A percentile compares a stretch with the other conserved stretches of the same genome.
Evolutionary conservation across 2,329 filamentous ascomycete genomes (phyloP).

Genomic region (Scopulariopsis brevicaulis): DNA sequence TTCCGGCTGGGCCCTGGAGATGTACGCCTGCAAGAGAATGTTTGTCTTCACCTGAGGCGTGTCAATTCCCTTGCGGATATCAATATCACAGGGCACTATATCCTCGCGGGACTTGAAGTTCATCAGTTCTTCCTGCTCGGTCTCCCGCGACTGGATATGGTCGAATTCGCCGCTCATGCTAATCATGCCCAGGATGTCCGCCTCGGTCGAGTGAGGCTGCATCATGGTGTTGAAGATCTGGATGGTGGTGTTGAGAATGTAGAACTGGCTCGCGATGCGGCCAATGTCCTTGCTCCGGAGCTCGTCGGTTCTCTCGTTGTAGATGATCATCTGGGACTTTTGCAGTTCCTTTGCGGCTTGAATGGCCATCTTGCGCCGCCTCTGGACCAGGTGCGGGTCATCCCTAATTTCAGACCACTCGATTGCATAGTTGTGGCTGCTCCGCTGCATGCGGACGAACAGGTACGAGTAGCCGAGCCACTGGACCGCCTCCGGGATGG

Average conservation of each 20-base stretch:
- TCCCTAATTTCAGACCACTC: constrained; percentile 86
- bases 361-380: constrained; percentile 75
- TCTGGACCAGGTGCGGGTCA: constrained; percentile 77
- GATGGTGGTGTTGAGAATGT: constrained; percentile 86
- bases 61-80: constrained; percentile 45
- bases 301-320: constrained; percentile 89
- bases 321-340: constrained; percentile 97
- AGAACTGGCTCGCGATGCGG: constrained; percentile 93
- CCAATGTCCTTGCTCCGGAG: constrained; percentile 90
- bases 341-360: constrained; percentile 81
- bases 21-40: constrained; percentile 86
- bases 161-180: constrained; percentile 97
- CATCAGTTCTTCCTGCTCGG: constrained; percentile 76
- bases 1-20: constrained; percentile 76
- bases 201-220: constrained; percentile 73
- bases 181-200: constrained; percentile 91
- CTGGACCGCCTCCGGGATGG: constrained; percentile 82
- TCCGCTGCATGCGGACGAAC: constrained; percentile 91
- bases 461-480: constrained; percentile 98
- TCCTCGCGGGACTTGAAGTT: constrained; percentile 30
- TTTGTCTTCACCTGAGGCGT: constrained; percentile 86
- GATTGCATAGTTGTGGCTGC: constrained; percentile 86
- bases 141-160: constrained; percentile 88
- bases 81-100: constrained; percentile 62
- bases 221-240: constrained; percentile 97